Conservation (phyloP, 192 early-diverging fungal genomes). For the Backusella australiensis region DNA sequence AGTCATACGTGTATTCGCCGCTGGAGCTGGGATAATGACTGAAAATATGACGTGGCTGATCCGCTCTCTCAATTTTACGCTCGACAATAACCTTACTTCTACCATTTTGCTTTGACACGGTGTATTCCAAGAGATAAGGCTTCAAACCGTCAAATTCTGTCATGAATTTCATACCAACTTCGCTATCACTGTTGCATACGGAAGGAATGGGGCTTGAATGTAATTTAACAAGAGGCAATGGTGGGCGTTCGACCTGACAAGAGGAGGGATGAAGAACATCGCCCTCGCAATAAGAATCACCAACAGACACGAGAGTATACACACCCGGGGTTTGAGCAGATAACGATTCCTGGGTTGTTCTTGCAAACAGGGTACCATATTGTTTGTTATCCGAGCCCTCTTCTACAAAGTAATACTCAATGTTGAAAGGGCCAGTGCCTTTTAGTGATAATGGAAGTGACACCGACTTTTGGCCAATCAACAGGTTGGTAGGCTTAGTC, state of each 20-base stretch:
- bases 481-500: constrained; percentile 21
- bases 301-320: constrained; percentile 34
- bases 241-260: constrained; percentile 36
- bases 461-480: constrained; percentile 18
- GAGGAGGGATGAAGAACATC: constrained; percentile 30
- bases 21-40: constrained; percentile 30
- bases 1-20: constrained; percentile 38
- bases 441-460: constrained; percentile 19
- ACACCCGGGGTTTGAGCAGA: constrained; percentile 28
- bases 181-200: constrained; percentile 32
- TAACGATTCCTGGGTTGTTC: constrained; percentile 2
- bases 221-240: constrained; percentile 24
- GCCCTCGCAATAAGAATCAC: constrained; percentile 34
- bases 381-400: neutral
- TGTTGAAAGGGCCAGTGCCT: constrained; percentile 25
- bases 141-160: constrained; percentile 30
- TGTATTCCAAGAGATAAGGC: constrained; percentile 30
- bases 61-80: constrained; percentile 9
- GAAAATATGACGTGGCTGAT: constrained; percentile 33
- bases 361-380: neutral
- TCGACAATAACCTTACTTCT: constrained; percentile 5
- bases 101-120: constrained; percentile 18
- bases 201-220: constrained; percentile 32
- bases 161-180: constrained; percentile 37
- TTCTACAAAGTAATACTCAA: constrained; percentile 19